Evolutionary conservation across 2,329 filamentous ascomycete species (phyloP).

Genomic region (Fusarium nurragi): DNA sequence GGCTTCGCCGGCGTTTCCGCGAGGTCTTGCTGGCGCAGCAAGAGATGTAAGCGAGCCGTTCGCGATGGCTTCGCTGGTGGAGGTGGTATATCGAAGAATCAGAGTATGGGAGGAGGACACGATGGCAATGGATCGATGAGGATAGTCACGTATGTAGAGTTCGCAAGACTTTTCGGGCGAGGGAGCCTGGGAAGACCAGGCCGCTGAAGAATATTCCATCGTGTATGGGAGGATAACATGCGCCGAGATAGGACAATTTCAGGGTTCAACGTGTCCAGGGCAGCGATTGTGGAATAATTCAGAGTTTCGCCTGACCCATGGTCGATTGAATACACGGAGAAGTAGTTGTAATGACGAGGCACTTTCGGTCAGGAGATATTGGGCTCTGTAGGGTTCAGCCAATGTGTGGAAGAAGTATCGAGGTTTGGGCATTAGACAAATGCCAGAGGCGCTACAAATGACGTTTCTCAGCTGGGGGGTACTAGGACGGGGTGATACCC

Average conservation of each 20-base stretch:
- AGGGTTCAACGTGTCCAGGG: slow-evolving; percentile 24
- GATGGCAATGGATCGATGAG: slow-evolving; percentile 87
- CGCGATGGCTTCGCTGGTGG: slow-evolving; percentile 66
- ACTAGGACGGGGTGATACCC: slow-evolving; percentile 17
- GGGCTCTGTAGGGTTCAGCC: slow-evolving; percentile 19
- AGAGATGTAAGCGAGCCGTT: slow-evolving; percentile 69
- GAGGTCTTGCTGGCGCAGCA: slow-evolving; percentile 57
- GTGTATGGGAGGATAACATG: slow-evolving; percentile 32
- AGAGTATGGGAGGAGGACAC: slow-evolving; percentile 81
- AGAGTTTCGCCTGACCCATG: slow-evolving; percentile 22
- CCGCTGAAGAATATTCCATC: slow-evolving; percentile 60
- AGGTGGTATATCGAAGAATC: slow-evolving; percentile 81
- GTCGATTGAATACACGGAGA: not conserved
- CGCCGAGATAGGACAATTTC: slow-evolving; percentile 1
- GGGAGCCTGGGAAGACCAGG: slow-evolving; percentile 59
- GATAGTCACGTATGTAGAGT: slow-evolving; percentile 86
- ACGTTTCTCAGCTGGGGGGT: slow-evolving; percentile 37
- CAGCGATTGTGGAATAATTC: slow-evolving; percentile 21
- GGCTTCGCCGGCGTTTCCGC: slow-evolving; percentile 54
- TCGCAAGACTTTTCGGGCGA: slow-evolving; percentile 72
- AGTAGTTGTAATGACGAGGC: not conserved
- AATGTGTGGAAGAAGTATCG: slow-evolving; percentile 29
- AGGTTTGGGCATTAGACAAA: slow-evolving; percentile 35
- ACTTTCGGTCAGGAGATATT: not conserved
- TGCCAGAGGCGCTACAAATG: slow-evolving; percentile 32